Base-by-base conservation (phyloP, 805 yeast genomes). In the Wickerhamomyces ciferrii region DNA sequence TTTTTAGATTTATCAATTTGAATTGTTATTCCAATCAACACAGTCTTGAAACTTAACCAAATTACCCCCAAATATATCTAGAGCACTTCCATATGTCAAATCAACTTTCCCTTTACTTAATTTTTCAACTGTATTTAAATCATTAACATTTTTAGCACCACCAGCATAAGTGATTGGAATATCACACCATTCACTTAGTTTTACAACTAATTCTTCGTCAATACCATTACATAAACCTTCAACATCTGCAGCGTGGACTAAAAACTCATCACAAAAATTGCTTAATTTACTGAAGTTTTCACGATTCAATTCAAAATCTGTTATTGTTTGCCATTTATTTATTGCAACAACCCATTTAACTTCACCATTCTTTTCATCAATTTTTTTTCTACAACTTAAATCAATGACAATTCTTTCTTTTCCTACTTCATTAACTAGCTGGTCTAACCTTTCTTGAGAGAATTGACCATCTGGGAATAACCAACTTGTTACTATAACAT, bases 221-320 rank as follows among this genome's bases (percentile, higher is more conserved):
- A 94, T 87, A 1, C 99, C 99, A 38, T 80, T 76, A 63, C 99
- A 94, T 17, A 94, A 72, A 0, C 99, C 99, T 66, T 94, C 99
- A 3, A 94, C 98, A 65, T 94, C 99, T 0, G 99, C 99, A 3
- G 99, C 99, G 68, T 94, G 99, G 17, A 94, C 84, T 45, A 94
- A 69, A 59, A 92, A 87, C 67, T 94, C 99, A 52, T 80, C 76
- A 57, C 97, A 88, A 66, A 84, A 87, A 42, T 70, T 46, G 9
- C 83, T 66, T 36, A 94, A 72, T 41, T 65, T 49, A 4, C 56
- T 61, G 48, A 94, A 75, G 24, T 85, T 75, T 23, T 75, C 76
- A 43, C 65, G 62, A 42, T 70, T 71, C 45, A 94, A 70, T 46
- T 68, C 75, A 40, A 82, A 74, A 36, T 75, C 74, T 0, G 99